These are phyloP conservation scores for Saccharomycopsis capsularis DNA, from an alignment of 805 yeast species.

Conservation along the genomic window DNA sequence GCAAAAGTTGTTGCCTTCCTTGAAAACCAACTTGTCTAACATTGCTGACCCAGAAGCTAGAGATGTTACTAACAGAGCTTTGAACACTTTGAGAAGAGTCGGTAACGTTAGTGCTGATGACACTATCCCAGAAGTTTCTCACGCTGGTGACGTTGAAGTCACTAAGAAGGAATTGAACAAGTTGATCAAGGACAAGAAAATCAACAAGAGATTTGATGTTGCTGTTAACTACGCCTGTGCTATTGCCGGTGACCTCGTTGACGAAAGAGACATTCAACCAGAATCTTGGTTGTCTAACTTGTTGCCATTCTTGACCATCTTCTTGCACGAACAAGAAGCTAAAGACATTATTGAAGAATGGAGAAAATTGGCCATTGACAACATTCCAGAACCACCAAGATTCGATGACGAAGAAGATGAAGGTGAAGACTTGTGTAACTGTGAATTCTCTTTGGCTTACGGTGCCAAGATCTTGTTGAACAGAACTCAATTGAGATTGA, in stretches of 20 bases:
- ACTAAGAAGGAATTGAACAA: slow-evolving; percentile 76
- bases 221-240: slow-evolving; percentile 84
- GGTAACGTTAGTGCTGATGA: slow-evolving; percentile 93
- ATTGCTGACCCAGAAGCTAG: slow-evolving; percentile 99
- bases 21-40: slow-evolving; percentile 87
- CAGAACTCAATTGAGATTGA: slow-evolving; percentile 98
- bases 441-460: slow-evolving; percentile 99
- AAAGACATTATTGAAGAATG: slow-evolving; percentile 85
- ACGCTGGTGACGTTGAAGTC: slow-evolving; percentile 94
- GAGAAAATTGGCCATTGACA: slow-evolving; percentile 95
- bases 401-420: slow-evolving; percentile 97
- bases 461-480: slow-evolving; percentile 99
- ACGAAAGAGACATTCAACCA: slow-evolving; percentile 93
- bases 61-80: slow-evolving; percentile 94
- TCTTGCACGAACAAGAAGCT: slow-evolving; percentile 89
- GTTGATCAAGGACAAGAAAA: slow-evolving; percentile 59
- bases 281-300: slow-evolving; percentile 83
- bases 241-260: slow-evolving; percentile 98
- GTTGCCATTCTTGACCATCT: slow-evolving; percentile 91
- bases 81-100: slow-evolving; percentile 96
- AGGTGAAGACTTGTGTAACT: slow-evolving; percentile 99
- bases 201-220: slow-evolving; percentile 62
- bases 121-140: slow-evolving; percentile 91
- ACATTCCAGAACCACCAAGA: slow-evolving; percentile 93
- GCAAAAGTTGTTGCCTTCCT: slow-evolving; percentile 90